Percentiles rank a stretch among this genome's conserved stretches.
Conservation (phyloP, 2,329 filamentous ascomycete genomes). For the Hypoxylon sp. region DNA sequence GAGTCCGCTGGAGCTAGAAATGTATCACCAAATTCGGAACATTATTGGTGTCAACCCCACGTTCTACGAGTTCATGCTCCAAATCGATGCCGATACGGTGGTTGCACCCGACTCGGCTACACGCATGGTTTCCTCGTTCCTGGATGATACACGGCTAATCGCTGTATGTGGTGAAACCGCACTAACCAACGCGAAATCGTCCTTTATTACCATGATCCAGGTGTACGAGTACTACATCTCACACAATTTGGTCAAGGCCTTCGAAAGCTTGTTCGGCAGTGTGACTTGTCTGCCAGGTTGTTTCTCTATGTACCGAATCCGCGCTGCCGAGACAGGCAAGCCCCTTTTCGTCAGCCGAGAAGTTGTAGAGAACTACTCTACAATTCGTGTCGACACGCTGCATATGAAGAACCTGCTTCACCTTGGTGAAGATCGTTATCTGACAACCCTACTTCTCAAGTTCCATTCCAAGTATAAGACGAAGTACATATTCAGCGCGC, state of each 20-base stretch:
- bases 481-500: conserved; percentile 92
- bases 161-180: conserved; percentile 95
- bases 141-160: conserved; percentile 93
- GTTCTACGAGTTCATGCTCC: conserved; percentile 96
- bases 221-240: conserved; percentile 99
- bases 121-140: conserved; percentile 90
- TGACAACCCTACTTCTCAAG: conserved; percentile 95
- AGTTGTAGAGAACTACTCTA: conserved; percentile 86
- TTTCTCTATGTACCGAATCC: conserved; percentile 99
- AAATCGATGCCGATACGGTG: conserved; percentile 97
- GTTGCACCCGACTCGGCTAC: conserved; percentile 91
- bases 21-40: conserved; percentile 98
- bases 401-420: conserved; percentile 99
- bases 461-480: conserved; percentile 96
- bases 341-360: conserved; percentile 96
- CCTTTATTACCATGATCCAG: conserved; percentile 98
- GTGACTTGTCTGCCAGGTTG: conserved; percentile 98
- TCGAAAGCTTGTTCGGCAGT: conserved; percentile 95
- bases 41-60: conserved; percentile 98
- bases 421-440: conserved; percentile 95
- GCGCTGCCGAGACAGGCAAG: conserved; percentile 93
- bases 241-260: conserved; percentile 95
- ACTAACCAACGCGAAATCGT: conserved; percentile 91
- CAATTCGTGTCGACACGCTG: conserved; percentile 95
- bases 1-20: conserved; percentile 96